These are phyloP conservation scores for Phytophthora rubi DNA, from an alignment of 352 stramenopile species.

Conservation along the genomic window DNA sequence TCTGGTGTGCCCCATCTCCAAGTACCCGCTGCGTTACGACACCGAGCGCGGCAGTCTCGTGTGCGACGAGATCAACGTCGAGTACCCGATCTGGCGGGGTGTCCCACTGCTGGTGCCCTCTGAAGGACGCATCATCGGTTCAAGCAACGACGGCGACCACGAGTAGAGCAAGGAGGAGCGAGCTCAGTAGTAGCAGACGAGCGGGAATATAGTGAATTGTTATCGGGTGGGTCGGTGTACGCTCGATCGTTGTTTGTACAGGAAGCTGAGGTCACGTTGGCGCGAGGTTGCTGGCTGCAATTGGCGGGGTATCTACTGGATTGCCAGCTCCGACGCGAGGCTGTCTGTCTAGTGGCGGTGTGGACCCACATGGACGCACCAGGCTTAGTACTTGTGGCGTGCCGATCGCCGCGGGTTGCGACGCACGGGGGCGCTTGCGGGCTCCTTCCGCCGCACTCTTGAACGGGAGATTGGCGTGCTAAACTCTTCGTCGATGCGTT, in stretches of 20 bases:
- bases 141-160: slow-evolving; percentile 34
- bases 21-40: slow-evolving; percentile 82
- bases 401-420: slow-evolving; percentile 77
- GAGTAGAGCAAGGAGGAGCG: slow-evolving; percentile 9
- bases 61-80: slow-evolving; percentile 83
- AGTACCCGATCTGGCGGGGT: slow-evolving; percentile 84
- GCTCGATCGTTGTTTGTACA: slow-evolving; percentile 4
- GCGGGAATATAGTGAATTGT: slow-evolving; percentile 23
- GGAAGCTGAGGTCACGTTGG: background rate
- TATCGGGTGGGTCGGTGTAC: background rate
- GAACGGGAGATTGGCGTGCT: slow-evolving; percentile 69
- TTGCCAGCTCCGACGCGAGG: slow-evolving; percentile 8
- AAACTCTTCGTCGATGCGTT: slow-evolving; percentile 86
- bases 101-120: slow-evolving; percentile 76
- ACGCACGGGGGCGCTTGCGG: slow-evolving; percentile 63
- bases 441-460: slow-evolving; percentile 60
- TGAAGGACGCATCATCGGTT: slow-evolving; percentile 73
- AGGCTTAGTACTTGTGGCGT: slow-evolving; percentile 69
- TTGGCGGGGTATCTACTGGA: slow-evolving; percentile 24
- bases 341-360: slow-evolving; percentile 22
- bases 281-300: slow-evolving; percentile 5
- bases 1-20: slow-evolving; percentile 88
- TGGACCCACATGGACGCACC: slow-evolving; percentile 5
- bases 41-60: slow-evolving; percentile 61
- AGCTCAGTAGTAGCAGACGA: background rate